Base-by-base conservation (phyloP, 1,139 yeast species). In the Geotrichum citri-aurantii region DNA sequence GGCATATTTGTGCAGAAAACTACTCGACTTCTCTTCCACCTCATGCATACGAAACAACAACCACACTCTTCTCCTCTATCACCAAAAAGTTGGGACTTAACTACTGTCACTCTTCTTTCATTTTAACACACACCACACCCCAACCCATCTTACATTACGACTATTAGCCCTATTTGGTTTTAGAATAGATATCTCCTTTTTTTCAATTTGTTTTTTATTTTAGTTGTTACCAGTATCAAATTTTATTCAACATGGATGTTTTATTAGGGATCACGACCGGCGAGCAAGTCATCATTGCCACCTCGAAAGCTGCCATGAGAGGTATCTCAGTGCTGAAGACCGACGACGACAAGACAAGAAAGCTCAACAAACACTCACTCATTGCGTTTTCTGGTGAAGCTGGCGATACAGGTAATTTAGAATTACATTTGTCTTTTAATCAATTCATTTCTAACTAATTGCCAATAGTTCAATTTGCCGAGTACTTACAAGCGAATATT, bases 361-460 rank as follows among this genome's bases (percentile, higher is more conserved):
- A 74, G 53, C 79, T 93, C 66, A 89, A 89, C 67, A 81, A 84
- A 54, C 95, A 88, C 70, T 82, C 89, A 61, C 78, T 92, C 66
- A 80, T 93, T 77, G 97, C 97, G 55, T 92, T 77, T 75, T 86
- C 96, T 3, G 99, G 99, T 59, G 99, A 93, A 72, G 81, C 97
- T 3, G 99, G 99, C 61, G 99, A 93, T 71, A 89, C 98, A 14
- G 77, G 73, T 67, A 66, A 37, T 12, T 37, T 37, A 37, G 12
- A 3, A 37, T 17, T 37, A 17, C 21, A 37, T n/a, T 37, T 26
- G 73, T 10, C 37, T 48, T 3, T n/a, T 24, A 64, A n/a, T 46
- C 27, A 48, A 56, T 48, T 47, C 50, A 31, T 29, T 21, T 50
- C 29, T 26, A 17, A 42, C 47, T 48, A 58, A 63, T 57, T 44